Percentiles rank a stretch among this genome's conserved stretches.
These are phyloP conservation scores for Botrytis deweyae DNA, from an alignment of 2,329 filamentous ascomycete genomes.

Conservation along the genomic window DNA sequence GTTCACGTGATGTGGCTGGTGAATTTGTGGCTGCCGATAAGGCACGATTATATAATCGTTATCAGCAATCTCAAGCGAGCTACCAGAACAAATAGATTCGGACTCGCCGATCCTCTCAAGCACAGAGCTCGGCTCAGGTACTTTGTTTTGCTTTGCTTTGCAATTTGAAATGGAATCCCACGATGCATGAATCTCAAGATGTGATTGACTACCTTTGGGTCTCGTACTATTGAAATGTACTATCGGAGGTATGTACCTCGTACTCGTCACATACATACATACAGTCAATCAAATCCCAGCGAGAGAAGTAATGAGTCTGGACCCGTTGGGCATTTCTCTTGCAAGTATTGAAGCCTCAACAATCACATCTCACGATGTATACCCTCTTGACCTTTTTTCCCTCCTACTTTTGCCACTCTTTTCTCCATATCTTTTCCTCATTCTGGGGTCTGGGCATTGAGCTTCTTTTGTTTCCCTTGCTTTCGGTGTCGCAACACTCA, in stretches of 20 bases:
- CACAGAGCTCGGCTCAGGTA: background rate
- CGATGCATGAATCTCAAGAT: background rate
- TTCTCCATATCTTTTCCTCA: slow-evolving; percentile 11
- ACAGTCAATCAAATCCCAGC: background rate
- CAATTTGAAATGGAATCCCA: background rate
- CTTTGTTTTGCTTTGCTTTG: background rate
- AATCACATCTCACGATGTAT: background rate
- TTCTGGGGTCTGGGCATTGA: background rate
- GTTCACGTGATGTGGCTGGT: background rate
- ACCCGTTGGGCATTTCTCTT: background rate
- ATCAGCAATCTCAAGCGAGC: background rate
- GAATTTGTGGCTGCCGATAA: background rate
- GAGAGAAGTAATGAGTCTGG: background rate
- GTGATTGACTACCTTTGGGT: background rate
- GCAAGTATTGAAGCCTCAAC: background rate
- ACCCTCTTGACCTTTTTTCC: background rate
- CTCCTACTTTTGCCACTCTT: background rate
- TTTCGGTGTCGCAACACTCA: slow-evolving; percentile 16
- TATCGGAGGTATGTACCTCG: background rate
- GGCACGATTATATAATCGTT: background rate
- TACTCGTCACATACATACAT: background rate
- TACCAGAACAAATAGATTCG: background rate
- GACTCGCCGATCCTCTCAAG: background rate
- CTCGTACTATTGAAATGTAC: background rate
- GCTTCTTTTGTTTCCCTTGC: background rate